These are phyloP conservation scores for Fraxinus floribunda DNA, from an alignment of 305 asterid species.

Conservation along the genomic window DNA sequence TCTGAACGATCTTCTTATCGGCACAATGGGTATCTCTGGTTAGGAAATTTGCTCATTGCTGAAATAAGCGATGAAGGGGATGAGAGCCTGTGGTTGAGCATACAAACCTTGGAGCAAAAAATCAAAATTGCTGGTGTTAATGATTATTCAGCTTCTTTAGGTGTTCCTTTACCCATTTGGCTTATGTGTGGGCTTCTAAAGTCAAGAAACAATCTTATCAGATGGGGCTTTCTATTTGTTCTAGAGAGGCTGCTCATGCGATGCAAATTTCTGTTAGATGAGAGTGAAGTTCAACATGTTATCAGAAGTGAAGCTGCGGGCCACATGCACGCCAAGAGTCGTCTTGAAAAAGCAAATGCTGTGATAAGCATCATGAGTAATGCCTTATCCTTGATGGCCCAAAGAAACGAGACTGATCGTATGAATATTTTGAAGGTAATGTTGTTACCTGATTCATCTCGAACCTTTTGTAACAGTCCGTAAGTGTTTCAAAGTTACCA, in stretches of 20 bases:
- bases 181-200: conserved; percentile 94
- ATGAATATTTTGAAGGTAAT: conserved; percentile 91
- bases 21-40: conserved; percentile 93
- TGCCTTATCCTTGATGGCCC: conserved; percentile 95
- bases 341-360: conserved; percentile 90
- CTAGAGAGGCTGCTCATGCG: conserved; percentile 96
- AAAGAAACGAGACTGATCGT: conserved; percentile 88
- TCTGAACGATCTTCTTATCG: conserved; percentile 75
- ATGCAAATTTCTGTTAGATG: conserved; percentile 94
- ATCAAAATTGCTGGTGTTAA: conserved; percentile 71
- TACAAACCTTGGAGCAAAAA: conserved; percentile 72
- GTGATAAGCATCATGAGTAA: conserved; percentile 91
- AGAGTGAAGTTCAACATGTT: conserved; percentile 76
- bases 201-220: conserved; percentile 64
- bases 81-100: conserved; percentile 64
- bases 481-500: conserved; percentile 10
- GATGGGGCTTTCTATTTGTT: conserved; percentile 88
- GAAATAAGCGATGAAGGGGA: conserved; percentile 76
- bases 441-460: conserved; percentile 1
- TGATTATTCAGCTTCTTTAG: conserved; percentile 71
- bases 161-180: conserved; percentile 89
- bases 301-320: conserved; percentile 53
- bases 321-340: conserved; percentile 49
- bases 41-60: conserved; percentile 88
- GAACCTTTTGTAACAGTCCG: conserved; percentile 8